Conservation (phyloP, 176 grass and related monocot species). For the Carex parvula region DNA sequence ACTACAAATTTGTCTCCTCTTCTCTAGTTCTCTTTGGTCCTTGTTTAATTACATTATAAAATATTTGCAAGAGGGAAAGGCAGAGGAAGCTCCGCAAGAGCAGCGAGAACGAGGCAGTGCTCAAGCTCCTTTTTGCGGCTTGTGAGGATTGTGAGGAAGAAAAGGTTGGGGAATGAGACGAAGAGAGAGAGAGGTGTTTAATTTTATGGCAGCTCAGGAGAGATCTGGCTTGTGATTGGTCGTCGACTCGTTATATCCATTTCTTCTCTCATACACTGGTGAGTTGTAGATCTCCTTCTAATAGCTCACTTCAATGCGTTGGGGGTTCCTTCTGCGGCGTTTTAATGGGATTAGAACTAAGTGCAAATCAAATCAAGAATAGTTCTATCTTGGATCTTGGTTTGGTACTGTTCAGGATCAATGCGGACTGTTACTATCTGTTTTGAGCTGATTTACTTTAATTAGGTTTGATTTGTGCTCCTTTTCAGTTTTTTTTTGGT, state of each 20-base stretch:
- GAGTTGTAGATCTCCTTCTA: neutral
- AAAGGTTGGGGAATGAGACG: neutral
- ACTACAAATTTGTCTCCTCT: neutral
- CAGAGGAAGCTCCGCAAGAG: conserved; percentile 25
- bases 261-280: conserved; percentile 11
- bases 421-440: neutral
- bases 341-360: neutral
- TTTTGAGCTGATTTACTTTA: conserved; percentile 11
- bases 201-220: conserved; percentile 32
- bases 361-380: neutral
- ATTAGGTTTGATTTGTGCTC: conserved; percentile 11
- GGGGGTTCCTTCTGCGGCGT: neutral
- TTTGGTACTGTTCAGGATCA: neutral
- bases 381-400: conserved; percentile 11
- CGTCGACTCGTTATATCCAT: neutral
- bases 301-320: neutral
- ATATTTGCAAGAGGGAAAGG: conserved; percentile 1
- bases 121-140: conserved; percentile 2
- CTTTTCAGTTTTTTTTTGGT: neutral
- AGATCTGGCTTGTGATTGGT: conserved; percentile 20
- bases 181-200: neutral
- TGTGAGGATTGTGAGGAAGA: neutral
- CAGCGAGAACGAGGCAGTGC: neutral
- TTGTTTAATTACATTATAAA: neutral
- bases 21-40: neutral